These are phyloP conservation scores for Tylopilus rubrobrunneus DNA, from an alignment of 768 basidiomycete species.

Conservation along the genomic window DNA sequence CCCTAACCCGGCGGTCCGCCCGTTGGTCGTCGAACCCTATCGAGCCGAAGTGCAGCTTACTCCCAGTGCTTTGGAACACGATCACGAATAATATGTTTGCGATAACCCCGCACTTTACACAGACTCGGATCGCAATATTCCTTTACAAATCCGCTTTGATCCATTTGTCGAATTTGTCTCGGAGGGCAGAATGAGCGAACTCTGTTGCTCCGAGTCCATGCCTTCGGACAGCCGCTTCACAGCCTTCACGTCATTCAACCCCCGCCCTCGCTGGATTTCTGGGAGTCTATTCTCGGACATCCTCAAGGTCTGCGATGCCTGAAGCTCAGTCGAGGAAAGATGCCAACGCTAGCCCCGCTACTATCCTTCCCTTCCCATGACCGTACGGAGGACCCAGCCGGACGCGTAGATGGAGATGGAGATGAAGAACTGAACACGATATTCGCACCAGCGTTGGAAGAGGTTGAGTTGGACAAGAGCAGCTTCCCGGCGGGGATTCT, in stretches of 20 bases:
- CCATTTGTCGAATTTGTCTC: not conserved
- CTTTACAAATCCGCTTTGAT: not conserved
- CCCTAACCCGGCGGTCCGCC: not conserved
- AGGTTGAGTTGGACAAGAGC: not conserved
- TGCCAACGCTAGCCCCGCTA: not conserved
- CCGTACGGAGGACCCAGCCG: not conserved
- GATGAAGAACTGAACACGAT: not conserved
- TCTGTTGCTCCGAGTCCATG: slow-evolving; percentile 3
- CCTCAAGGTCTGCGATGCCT: slow-evolving; percentile 1
- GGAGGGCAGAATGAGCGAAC: not conserved
- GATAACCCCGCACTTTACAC: too few species aligned
- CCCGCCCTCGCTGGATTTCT: not conserved
- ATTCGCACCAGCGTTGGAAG: not conserved
- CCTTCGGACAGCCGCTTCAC: not conserved
- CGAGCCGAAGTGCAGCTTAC: not conserved
- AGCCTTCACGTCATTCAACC: not conserved
- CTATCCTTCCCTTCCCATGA: not conserved
- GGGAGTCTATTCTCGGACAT: not conserved
- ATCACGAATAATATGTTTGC: not conserved
- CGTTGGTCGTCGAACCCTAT: not conserved
- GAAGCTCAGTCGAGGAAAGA: not conserved
- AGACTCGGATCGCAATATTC: not conserved
- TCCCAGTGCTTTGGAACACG: not conserved
- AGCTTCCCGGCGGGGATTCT: not conserved
- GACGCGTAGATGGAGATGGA: not conserved